Evolutionary conservation across 2,329 filamentous ascomycete species (phyloP), one percentile per base, ranked within the genome.

Genomic region (Phyllachora maydis): DNA sequence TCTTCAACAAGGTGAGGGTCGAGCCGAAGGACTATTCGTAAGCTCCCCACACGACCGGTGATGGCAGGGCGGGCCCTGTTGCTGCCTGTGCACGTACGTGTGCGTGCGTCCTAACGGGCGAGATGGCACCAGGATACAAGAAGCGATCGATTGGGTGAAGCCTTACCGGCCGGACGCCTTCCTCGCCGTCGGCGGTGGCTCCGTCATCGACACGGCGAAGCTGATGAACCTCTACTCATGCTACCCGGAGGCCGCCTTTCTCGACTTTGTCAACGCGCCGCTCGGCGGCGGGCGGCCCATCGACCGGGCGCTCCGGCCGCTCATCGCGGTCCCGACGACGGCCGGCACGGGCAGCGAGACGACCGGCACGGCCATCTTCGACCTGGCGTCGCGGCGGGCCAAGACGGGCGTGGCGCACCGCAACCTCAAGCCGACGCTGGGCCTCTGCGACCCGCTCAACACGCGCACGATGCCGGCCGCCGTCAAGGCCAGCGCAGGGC

Each of bases 181-280:
- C 45, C 60, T 98, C 10, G 88, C 88, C 12, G 88, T 98, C 10
- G 88, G 77, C 14, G 64, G 82, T 35, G 88, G 88, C 18, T 91
- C 81, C 18, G 88, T 95, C 34, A 98, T 98, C 35, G 88, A 98
- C 49, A 98, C 88, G 1, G 85, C 88, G 26, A 98, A 98, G 50
- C 61, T 98, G 27, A 95, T 98, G 83, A 98, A 98, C 42, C 62
- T 98, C 0, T 95, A 95, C 52, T 77, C 73, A 1, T 72, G 68
- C 31, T 93, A 82, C 42, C 83, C 83, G 0, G 76, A 93, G 6
- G 85, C 85, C 16, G 78, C 88, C 36, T 93, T 98, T 42, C 60
- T 95, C 17, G 85, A 98, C 56, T 98, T 98, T 38, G 88, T 98
- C 46, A 95, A 95, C 41, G 85, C 85, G 0, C 88, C 88, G 0